Conservation (phyloP, 495 filamentous ascomycete genomes). For the Penicillium arizonense region DNA sequence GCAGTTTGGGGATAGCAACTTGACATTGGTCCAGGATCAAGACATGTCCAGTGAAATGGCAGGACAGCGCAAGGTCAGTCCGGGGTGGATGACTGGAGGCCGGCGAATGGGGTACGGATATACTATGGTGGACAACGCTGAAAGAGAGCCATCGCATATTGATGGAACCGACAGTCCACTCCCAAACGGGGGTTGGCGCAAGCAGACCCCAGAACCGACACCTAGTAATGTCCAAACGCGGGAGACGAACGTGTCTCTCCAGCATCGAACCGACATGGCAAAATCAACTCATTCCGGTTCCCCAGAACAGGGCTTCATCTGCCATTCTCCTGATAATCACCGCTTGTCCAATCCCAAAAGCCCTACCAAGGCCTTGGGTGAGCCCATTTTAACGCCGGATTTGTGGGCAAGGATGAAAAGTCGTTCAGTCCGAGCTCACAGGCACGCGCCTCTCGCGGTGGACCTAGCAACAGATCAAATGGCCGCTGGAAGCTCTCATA, state of each 20-base stretch:
- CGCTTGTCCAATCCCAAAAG: not conserved
- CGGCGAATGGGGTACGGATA: conserved; percentile 46
- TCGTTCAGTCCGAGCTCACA: not conserved
- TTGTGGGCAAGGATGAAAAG: conserved; percentile 2
- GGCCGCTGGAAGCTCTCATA: too few species aligned
- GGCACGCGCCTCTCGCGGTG: not conserved
- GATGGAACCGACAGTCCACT: not conserved
- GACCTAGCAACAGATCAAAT: not conserved
- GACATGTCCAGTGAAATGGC: not conserved
- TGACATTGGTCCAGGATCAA: not conserved
- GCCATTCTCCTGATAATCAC: not conserved
- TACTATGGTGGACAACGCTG: conserved; percentile 26
- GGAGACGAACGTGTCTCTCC: not conserved
- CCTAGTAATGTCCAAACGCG: not conserved
- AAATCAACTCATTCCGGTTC: not conserved
- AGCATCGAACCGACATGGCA: too few species aligned
- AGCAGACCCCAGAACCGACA: not conserved
- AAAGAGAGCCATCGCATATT: conserved; percentile 7
- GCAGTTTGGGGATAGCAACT: conserved; percentile 21
- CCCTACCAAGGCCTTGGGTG: not conserved
- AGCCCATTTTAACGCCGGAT: not conserved
- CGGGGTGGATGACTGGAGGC: conserved; percentile 48
- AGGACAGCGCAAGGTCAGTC: conserved; percentile 35
- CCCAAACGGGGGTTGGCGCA: not conserved
- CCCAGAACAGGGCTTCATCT: not conserved